Conservation (phyloP, 352 stramenopile species). For the Globisporangium cylindrosporum region DNA sequence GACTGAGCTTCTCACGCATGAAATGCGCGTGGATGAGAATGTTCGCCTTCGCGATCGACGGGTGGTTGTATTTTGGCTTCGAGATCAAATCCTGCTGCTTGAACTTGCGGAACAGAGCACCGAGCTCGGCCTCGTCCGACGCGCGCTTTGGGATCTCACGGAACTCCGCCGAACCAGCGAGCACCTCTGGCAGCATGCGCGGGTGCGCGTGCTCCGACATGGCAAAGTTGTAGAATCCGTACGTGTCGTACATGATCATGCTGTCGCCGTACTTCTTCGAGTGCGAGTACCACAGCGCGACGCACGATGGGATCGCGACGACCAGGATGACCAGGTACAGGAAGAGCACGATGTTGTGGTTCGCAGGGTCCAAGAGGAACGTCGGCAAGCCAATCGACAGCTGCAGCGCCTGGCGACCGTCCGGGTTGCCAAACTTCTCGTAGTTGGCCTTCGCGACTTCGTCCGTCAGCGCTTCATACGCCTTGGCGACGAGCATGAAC, state of each 20-base stretch:
- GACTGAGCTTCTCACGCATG: conserved; percentile 80
- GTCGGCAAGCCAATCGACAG: conserved; percentile 95
- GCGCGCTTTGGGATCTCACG: conserved; percentile 71
- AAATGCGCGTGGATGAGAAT: conserved; percentile 95
- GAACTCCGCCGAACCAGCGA: conserved; percentile 90
- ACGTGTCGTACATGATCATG: conserved; percentile 99
- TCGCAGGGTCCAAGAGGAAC: conserved; percentile 96
- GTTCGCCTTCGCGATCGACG: conserved; percentile 81
- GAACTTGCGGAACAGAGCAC: conserved; percentile 67
- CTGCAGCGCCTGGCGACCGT: conserved; percentile 97
- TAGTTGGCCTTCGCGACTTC: conserved; percentile 96
- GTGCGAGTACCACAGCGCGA: conserved; percentile 94
- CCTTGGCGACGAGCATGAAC: conserved; percentile 98
- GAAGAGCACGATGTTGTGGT: conserved; percentile 98
- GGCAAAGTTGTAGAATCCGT: conserved; percentile 97
- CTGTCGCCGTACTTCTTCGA: conserved; percentile 99
- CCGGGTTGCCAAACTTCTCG: conserved; percentile 98
- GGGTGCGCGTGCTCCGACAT: conserved; percentile 94
- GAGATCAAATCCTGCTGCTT: conserved; percentile 78
- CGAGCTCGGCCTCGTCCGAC: conserved; percentile 64
- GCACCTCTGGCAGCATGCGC: conserved; percentile 94
- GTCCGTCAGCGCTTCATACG: conserved; percentile 95
- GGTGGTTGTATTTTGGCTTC: conserved; percentile 86
- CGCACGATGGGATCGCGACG: conserved; percentile 95
- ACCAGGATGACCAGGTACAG: conserved; percentile 98